phyloP scores from a whole-genome alignment of 1,284 basidiomycete genomes.

The Ganoderma sp. region DNA sequence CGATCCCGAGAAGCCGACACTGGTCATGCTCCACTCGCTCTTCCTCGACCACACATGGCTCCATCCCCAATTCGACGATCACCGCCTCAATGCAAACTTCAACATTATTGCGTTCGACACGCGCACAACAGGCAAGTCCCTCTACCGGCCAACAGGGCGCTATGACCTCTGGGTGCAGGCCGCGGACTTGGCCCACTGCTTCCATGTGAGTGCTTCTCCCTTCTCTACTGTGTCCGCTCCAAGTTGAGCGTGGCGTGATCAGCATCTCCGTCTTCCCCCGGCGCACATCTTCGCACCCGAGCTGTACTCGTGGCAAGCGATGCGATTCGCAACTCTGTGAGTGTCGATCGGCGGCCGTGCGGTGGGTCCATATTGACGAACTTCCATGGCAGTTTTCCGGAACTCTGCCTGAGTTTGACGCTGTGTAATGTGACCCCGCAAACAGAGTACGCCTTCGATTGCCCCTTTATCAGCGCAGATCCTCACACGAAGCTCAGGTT shows the following conservation, averaged over 20 bases:
- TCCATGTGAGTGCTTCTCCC: conserved; percentile 51
- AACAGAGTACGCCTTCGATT: conserved; percentile 58
- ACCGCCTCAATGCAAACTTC: conserved; percentile 58
- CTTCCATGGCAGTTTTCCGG: conserved; percentile 61
- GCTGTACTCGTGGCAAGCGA: conserved; percentile 43
- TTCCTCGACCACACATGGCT: conserved; percentile 75
- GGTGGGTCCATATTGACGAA: conserved; percentile 11
- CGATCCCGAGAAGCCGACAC: conserved; percentile 63
- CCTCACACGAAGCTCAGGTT: conserved; percentile 47
- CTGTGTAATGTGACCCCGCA: conserved; percentile 72
- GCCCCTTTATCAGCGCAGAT: conserved; percentile 12
- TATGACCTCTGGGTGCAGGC: conserved; percentile 79
- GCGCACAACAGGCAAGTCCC: conserved; percentile 68
- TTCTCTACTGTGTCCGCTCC: neutral
- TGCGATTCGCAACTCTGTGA: conserved; percentile 68
- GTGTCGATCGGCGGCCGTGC: conserved; percentile 31
- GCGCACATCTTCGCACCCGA: conserved; percentile 73
- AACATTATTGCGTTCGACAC: conserved; percentile 79
- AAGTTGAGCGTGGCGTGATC: conserved; percentile 17
- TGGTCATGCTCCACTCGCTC: conserved; percentile 69
- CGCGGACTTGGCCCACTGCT: conserved; percentile 71
- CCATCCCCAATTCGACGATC: conserved; percentile 68
- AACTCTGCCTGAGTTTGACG: conserved; percentile 68
- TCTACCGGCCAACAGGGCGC: conserved; percentile 54
- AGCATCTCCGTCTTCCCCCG: conserved; percentile 69